A percentile compares a stretch with the other conserved stretches of the same genome.
These are phyloP conservation scores for Dioscorea zingiberensis DNA, from an alignment of 106 monocot species.

Conservation along the genomic window DNA sequence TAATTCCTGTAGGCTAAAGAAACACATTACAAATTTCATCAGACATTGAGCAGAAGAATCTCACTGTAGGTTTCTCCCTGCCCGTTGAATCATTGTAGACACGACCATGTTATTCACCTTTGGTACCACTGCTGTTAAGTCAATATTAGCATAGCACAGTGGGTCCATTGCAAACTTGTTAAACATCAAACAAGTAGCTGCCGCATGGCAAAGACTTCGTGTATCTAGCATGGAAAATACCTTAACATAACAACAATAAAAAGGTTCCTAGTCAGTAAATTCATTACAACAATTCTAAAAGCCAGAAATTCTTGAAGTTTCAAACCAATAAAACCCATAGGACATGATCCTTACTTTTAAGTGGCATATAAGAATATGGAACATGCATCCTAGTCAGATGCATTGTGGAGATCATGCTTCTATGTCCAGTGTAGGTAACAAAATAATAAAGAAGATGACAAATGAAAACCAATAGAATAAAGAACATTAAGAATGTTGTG, in stretches of 20 bases:
- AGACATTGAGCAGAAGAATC: slow-evolving; percentile 10
- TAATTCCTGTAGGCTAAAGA: not conserved
- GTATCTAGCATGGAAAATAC: slow-evolving; percentile 80
- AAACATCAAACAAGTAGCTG: slow-evolving; percentile 67
- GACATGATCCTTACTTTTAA: too few species aligned
- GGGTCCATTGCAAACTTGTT: slow-evolving; percentile 60
- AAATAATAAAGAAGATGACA: too few species aligned
- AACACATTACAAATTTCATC: too few species aligned
- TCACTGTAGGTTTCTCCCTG: slow-evolving; percentile 66
- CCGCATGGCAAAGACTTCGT: slow-evolving; percentile 59
- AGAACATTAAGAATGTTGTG: too few species aligned
- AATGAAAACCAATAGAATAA: too few species aligned
- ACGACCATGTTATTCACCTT: slow-evolving; percentile 58
- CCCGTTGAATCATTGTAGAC: slow-evolving; percentile 66
- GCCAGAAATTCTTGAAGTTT: too few species aligned
- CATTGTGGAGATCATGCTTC: too few species aligned
- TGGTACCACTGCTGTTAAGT: slow-evolving; percentile 37
- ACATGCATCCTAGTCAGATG: too few species aligned
- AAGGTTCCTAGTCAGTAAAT: not conserved
- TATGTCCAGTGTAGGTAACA: too few species aligned
- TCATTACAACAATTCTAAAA: not conserved
- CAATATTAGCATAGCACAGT: slow-evolving; percentile 68
- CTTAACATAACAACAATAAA: slow-evolving; percentile 29
- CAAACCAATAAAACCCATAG: too few species aligned
- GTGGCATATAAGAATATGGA: too few species aligned